Evolutionary conservation across 2,329 filamentous ascomycete species (phyloP), one percentile per base, ranked within the genome.

Genomic region (Hypoxylon sp.): DNA sequence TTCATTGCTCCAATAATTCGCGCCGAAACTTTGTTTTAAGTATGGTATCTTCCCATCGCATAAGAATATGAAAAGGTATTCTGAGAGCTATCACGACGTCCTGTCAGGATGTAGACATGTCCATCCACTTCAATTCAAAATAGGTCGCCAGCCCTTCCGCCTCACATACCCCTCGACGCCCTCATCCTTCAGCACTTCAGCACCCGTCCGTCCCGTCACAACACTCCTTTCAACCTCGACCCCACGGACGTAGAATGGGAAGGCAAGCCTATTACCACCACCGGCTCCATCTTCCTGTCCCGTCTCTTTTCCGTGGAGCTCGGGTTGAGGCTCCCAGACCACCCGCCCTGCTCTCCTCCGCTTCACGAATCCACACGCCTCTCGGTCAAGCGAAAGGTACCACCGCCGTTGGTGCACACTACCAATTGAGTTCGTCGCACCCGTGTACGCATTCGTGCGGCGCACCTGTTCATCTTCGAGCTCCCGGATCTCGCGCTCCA

Each of bases 341-440:
- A 68, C 47, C 41, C 64, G 61, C 11, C 69, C 73, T 2, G 68
- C 66, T 29, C 56, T 57, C 53, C 73, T 73, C 21, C 73, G 74
- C 71, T 77, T 78, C 14, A 76, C 75, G 59, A 92, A 90, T 3
- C 89, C 89, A 52, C 85, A 88, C 3, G 81, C 84, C 25, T 73
- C 74, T 11, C 87, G 81, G 71, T 92, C 90, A 1, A 92, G 79
- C 9, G 85, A 85, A 16, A 91, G 71, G 63, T 87, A 91, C 90
- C 89, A 92, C 43, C 82, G 81, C 4, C 90, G 83, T 74, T 92
- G 89, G 70, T 92, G 85, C 3, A 92, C 80, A 37, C 89, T 91
- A 5, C 85, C 87, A 41, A 92, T 88, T 2, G 82, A 85, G 71
- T 92, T 92, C 1, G 72, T 81, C 0, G 90, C 88, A 4, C 90